A percentile compares a stretch with the other conserved stretches of the same genome.
phyloP scores from a whole-genome alignment of 2,329 filamentous ascomycete genomes.

The Talaromyces rugulosus region DNA sequence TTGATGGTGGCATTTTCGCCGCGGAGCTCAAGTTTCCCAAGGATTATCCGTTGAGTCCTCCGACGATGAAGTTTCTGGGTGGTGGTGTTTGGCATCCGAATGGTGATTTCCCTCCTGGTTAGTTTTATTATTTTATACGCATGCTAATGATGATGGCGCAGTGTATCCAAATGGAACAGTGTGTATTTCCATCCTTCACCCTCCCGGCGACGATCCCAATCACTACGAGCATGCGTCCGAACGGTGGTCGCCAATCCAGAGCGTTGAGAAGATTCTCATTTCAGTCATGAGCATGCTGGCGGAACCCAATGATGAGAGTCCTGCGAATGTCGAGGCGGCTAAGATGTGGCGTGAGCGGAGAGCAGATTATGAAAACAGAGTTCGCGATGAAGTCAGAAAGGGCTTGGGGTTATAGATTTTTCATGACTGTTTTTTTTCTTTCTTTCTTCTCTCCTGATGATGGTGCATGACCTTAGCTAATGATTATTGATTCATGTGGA shows the following conservation, averaged over 20 bases:
- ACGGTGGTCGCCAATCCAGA: slow-evolving; percentile 94
- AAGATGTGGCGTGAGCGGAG: slow-evolving; percentile 91
- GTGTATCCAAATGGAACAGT: slow-evolving; percentile 90
- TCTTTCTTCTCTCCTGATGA: not conserved
- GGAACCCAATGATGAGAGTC: slow-evolving; percentile 94
- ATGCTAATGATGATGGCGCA: slow-evolving; percentile 35
- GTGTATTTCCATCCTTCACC: slow-evolving; percentile 97
- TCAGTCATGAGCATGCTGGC: slow-evolving; percentile 98
- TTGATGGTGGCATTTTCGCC: slow-evolving; percentile 91
- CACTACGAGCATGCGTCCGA: slow-evolving; percentile 96
- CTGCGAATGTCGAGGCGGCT: slow-evolving; percentile 91
- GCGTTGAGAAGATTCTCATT: slow-evolving; percentile 94
- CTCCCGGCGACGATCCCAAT: slow-evolving; percentile 94
- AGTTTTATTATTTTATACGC: not conserved
- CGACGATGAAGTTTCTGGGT: slow-evolving; percentile 91
- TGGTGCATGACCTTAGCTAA: not conserved
- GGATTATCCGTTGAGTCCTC: slow-evolving; percentile 94
- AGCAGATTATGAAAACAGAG: slow-evolving; percentile 77
- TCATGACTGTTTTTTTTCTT: not conserved
- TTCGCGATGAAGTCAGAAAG: slow-evolving; percentile 74
- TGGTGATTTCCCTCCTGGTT: slow-evolving; percentile 50
- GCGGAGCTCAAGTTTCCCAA: slow-evolving; percentile 92
- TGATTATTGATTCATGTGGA: not conserved
- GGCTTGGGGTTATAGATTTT: slow-evolving; percentile 65
- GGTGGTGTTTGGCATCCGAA: slow-evolving; percentile 85